phyloP scores from a whole-genome alignment of 2,329 filamentous ascomycete species.

The Hymenoscyphus salicellus region DNA sequence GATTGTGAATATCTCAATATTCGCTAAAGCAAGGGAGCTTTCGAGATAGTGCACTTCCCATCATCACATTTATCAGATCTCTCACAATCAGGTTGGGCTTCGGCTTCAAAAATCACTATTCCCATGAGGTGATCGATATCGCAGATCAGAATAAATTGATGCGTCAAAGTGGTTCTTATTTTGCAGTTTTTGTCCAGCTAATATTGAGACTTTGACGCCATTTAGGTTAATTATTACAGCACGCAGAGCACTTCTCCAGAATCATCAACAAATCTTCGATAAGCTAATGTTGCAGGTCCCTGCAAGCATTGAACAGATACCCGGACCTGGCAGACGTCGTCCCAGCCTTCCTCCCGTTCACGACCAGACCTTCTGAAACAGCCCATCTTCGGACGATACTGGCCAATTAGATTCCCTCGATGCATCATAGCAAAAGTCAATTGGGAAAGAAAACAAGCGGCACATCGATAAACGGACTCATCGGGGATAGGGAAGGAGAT shows the following conservation, averaged over 20 bases:
- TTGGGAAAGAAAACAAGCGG: background rate
- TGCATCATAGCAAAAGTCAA: background rate
- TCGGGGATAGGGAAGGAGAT: background rate
- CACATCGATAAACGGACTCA: background rate
- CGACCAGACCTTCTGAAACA: conserved; percentile 2
- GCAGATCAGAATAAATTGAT: background rate
- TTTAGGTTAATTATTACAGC: background rate
- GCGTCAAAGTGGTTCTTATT: no score
- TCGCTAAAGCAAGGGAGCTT: background rate
- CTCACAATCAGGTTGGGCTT: no score
- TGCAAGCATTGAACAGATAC: background rate
- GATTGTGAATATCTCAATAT: background rate
- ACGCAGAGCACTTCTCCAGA: background rate
- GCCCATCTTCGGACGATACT: background rate
- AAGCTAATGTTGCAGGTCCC: background rate
- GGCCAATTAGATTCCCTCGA: background rate
- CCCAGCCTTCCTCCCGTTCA: background rate
- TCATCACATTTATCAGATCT: no score
- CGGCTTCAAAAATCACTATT: no score
- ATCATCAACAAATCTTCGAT: background rate
- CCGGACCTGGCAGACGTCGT: background rate
- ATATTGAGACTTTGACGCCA: background rate
- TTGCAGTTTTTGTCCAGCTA: background rate
- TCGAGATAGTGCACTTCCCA: background rate
- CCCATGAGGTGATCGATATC: no score